Evolutionary conservation across 176 grass and related monocot species (phyloP).

Genomic region (Ensete glaucum): DNA sequence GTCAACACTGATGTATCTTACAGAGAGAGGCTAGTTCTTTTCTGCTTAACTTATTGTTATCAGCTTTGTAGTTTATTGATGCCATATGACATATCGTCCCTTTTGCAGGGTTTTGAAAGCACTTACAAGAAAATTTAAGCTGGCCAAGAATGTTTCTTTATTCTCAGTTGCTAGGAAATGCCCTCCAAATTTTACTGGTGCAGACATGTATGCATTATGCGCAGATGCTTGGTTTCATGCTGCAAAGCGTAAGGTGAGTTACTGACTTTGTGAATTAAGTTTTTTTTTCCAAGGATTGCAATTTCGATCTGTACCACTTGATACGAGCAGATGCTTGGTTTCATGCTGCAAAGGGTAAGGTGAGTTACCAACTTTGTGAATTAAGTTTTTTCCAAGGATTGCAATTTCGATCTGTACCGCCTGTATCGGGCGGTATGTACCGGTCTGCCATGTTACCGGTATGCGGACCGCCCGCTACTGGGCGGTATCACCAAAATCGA

Average conservation of each 20-base stretch:
- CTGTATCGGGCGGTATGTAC: no score
- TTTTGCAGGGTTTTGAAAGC: constrained; percentile 75
- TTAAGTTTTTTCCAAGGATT: no score
- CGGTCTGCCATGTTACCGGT: no score
- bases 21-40: constrained; percentile 50
- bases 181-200: constrained; percentile 94
- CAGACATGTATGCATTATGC: constrained; percentile 87
- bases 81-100: not conserved
- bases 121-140: constrained; percentile 84
- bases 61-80: not conserved
- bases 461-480: no score
- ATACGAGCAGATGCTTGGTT: no score
- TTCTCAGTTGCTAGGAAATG: constrained; percentile 70
- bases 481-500: no score
- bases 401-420: no score
- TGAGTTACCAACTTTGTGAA: no score
- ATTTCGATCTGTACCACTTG: no score
- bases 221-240: constrained; percentile 98
- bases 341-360: no score
- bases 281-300: no score
- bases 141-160: constrained; percentile 68
- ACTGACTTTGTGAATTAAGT: not conserved
- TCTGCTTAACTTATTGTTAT: constrained; percentile 1
- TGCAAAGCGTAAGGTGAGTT: constrained; percentile 62
- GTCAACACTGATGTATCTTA: constrained; percentile 75